Percentiles rank a stretch among this genome's conserved stretches.
Conservation (phyloP, 495 filamentous ascomycete genomes). For the Trichoderma gamsii region DNA sequence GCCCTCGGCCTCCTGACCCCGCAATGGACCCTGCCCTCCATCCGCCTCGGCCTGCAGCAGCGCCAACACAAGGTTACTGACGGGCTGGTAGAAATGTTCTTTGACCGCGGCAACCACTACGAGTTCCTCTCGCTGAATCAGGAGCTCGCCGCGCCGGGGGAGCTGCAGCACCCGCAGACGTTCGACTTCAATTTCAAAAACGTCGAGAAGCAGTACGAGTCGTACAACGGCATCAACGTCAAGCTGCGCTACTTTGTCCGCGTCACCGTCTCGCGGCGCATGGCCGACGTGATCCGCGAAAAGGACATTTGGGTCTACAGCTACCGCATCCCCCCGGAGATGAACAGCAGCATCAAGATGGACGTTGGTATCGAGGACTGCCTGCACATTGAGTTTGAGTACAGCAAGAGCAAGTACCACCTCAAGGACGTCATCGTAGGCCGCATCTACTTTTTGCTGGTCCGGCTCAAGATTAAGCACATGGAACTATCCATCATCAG, state of each 20-base stretch:
- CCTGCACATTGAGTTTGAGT: constrained; percentile 99
- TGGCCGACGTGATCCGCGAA: constrained; percentile 96
- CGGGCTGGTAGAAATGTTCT: constrained; percentile 76
- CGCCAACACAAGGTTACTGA: constrained; percentile 26
- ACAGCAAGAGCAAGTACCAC: constrained; percentile 98
- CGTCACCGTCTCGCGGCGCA: constrained; percentile 90
- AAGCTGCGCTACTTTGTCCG: constrained; percentile 97
- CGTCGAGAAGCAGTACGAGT: constrained; percentile 99
- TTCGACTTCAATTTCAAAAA: constrained; percentile 99
- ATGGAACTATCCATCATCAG: constrained; percentile 99
- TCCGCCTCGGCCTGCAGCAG: constrained; percentile 12
- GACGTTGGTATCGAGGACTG: constrained; percentile 99
- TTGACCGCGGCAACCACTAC: constrained; percentile 97
- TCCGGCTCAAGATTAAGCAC: constrained; percentile 98
- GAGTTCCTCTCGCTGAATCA: constrained; percentile 96
- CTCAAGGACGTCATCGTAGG: constrained; percentile 99
- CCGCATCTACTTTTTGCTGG: constrained; percentile 96
- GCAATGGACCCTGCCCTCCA: not conserved
- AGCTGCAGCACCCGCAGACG: constrained; percentile 96
- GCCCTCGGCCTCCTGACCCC: not conserved
- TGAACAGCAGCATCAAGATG: constrained; percentile 99
- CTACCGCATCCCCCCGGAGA: constrained; percentile 96
- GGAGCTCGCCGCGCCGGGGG: constrained; percentile 91
- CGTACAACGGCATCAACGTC: constrained; percentile 99
- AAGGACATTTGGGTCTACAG: constrained; percentile 99